These are phyloP conservation scores for Melocanna baccifera DNA, from an alignment of 176 grass and related monocot species.

Conservation along the genomic window DNA sequence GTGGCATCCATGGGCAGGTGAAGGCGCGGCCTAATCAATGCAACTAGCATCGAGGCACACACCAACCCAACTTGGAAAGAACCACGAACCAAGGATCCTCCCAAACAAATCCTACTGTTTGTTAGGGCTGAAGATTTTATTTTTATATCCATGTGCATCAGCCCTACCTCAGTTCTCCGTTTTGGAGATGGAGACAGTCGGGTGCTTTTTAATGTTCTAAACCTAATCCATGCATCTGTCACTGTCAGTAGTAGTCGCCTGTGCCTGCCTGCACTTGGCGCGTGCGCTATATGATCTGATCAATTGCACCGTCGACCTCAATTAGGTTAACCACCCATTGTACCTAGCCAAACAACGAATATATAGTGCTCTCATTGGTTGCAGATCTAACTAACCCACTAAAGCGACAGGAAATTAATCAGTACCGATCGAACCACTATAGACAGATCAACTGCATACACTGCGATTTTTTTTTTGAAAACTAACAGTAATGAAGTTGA, in stretches of 20 bases:
- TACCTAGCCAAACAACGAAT: conserved; percentile 27
- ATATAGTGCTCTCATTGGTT: not conserved
- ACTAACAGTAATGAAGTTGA: not conserved
- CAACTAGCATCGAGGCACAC: not conserved
- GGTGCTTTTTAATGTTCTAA: conserved; percentile 1
- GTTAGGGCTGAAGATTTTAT: not conserved
- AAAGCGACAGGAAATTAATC: conserved; percentile 19
- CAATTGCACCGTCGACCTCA: conserved; percentile 25
- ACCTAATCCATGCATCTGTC: conserved; percentile 44
- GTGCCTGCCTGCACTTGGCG: conserved; percentile 8
- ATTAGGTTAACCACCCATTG: conserved; percentile 43
- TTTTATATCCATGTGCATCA: not conserved
- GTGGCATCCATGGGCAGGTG: conserved; percentile 36
- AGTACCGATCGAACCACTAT: not conserved
- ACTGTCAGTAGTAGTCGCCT: conserved; percentile 15
- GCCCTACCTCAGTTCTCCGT: not conserved
- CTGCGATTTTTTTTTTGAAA: not conserved
- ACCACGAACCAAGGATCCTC: not conserved
- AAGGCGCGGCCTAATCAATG: conserved; percentile 38
- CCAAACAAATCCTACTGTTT: not conserved
- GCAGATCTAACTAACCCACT: conserved; percentile 38
- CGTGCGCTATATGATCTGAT: not conserved
- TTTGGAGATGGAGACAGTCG: conserved; percentile 45
- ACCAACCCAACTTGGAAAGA: conserved; percentile 40
- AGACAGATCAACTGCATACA: not conserved